phyloP scores from a whole-genome alignment of 2,329 filamentous ascomycete species.

The Plenodomus biglobosus region DNA sequence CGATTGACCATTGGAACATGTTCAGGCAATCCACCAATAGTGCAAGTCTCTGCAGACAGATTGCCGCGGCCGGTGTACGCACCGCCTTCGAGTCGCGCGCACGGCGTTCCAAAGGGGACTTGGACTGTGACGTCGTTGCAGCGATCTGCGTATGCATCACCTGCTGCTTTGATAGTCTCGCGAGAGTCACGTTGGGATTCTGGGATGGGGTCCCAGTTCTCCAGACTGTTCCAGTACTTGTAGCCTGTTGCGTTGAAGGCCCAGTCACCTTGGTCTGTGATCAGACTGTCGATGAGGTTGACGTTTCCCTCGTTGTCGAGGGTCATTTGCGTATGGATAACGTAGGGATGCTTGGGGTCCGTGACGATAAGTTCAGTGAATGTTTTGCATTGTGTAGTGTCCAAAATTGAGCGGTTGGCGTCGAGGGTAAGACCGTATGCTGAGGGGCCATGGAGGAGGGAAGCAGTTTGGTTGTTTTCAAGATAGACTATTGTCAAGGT shows the following conservation, averaged over 20 bases:
- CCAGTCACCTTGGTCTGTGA: conserved; percentile 33
- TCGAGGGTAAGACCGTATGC: conserved; percentile 20
- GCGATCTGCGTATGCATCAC: conserved; percentile 31
- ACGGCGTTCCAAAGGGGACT: conserved; percentile 28
- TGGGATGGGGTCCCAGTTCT: conserved; percentile 23
- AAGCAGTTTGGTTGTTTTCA: conserved; percentile 19
- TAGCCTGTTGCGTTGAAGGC: conserved; percentile 31
- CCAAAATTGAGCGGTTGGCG: conserved; percentile 19
- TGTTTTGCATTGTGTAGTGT: conserved; percentile 28
- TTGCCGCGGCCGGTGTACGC: conserved; percentile 18
- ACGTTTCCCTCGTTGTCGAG: conserved; percentile 15
- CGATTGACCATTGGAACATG: conserved; percentile 23
- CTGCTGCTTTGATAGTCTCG: conserved; percentile 19
- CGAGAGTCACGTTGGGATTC: conserved; percentile 11
- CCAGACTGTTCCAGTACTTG: conserved; percentile 15
- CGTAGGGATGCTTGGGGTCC: conserved; percentile 21
- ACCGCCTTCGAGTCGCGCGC: conserved; percentile 29
- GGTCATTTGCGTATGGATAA: conserved; percentile 30
- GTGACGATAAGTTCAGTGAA: conserved; percentile 30
- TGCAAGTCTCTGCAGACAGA: conserved; percentile 14
- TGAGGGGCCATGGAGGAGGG: conserved; percentile 18
- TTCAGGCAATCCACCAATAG: conserved; percentile 9
- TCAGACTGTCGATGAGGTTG: conserved; percentile 23
- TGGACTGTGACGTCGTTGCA: conserved; percentile 20
- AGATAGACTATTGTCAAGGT: conserved; percentile 23